Percentiles rank a stretch among this genome's conserved stretches.
phyloP scores from a whole-genome alignment of 139 green algal species.

The Chlorella sorokiniana region DNA sequence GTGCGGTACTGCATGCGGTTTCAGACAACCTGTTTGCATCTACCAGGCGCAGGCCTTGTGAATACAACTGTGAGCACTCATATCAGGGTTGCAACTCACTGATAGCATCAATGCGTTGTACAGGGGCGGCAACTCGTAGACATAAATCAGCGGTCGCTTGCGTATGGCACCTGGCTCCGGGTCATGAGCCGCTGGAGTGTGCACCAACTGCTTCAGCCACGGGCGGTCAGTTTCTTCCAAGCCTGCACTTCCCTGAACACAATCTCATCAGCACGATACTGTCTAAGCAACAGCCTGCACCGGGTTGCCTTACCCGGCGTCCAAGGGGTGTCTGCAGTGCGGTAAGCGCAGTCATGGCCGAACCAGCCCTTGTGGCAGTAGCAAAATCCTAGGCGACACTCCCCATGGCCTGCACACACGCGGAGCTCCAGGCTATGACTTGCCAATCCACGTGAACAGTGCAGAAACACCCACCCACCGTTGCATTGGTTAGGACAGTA shows the following conservation, averaged over 20 bases:
- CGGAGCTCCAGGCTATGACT: too few relatives aligned
- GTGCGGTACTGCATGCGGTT: neutral
- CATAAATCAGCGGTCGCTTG: conserved; percentile 48
- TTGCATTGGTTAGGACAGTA: neutral
- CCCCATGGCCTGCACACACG: conserved; percentile 37
- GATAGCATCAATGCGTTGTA: conserved; percentile 54
- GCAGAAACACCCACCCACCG: too few relatives aligned
- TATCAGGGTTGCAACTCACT: too few relatives aligned
- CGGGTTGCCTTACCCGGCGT: too few relatives aligned
- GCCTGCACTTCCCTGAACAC: neutral
- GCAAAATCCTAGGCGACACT: conserved; percentile 65
- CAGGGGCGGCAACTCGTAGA: conserved; percentile 58
- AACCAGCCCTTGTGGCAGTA: conserved; percentile 62
- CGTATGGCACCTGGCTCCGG: conserved; percentile 39
- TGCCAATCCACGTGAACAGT: too few relatives aligned
- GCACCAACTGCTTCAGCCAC: conserved; percentile 38
- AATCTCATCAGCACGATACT: too few relatives aligned
- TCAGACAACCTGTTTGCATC: neutral
- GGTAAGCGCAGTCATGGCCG: conserved; percentile 63
- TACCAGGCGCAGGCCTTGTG: too few relatives aligned
- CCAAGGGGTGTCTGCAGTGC: neutral
- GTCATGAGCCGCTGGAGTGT: conserved; percentile 18
- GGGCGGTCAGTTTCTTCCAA: conserved; percentile 27
- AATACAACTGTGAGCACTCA: too few relatives aligned
- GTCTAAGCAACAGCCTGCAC: too few relatives aligned